A percentile compares a stretch with the other conserved stretches of the same genome.
Conservation (phyloP, 768 basidiomycete species). For the Leccinum boreale region DNA sequence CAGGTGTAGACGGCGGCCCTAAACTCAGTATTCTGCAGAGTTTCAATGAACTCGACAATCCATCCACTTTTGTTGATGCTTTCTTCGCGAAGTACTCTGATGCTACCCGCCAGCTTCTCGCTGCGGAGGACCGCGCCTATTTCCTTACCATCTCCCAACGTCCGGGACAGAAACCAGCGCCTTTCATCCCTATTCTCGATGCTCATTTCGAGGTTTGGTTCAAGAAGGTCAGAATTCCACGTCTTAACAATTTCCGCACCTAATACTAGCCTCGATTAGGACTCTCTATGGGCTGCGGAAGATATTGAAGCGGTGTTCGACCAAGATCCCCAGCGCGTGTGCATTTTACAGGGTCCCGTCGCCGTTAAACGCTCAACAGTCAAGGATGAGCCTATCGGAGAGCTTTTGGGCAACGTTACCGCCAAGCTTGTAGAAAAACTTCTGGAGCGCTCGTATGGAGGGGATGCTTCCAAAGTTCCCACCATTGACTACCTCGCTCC, state of each 20-base stretch:
- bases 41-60: slow-evolving; percentile 82
- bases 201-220: slow-evolving; percentile 97
- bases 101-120: slow-evolving; percentile 81
- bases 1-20: slow-evolving; percentile 75
- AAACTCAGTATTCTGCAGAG: slow-evolving; percentile 86
- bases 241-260: slow-evolving; percentile 1
- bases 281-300: slow-evolving; percentile 96
- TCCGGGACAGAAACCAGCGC: slow-evolving; percentile 96
- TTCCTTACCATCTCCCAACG: slow-evolving; percentile 96
- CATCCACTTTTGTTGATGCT: slow-evolving; percentile 65
- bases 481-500: slow-evolving; percentile 80
- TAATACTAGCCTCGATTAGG: slow-evolving; percentile 42
- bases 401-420: slow-evolving; percentile 88
- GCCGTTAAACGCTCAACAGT: slow-evolving; percentile 83
- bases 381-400: slow-evolving; percentile 93
- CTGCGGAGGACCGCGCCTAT: slow-evolving; percentile 90
- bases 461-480: slow-evolving; percentile 74
- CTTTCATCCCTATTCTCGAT: slow-evolving; percentile 96
- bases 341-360: slow-evolving; percentile 95
- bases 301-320: slow-evolving; percentile 99
- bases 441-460: slow-evolving; percentile 71
- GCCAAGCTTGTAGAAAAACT: slow-evolving; percentile 72
- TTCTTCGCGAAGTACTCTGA: slow-evolving; percentile 87
- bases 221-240: slow-evolving; percentile 73
- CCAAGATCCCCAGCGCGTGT: slow-evolving; percentile 97